Conservation (phyloP, 164 flowering plant species). For the Taxillus chinensis region DNA sequence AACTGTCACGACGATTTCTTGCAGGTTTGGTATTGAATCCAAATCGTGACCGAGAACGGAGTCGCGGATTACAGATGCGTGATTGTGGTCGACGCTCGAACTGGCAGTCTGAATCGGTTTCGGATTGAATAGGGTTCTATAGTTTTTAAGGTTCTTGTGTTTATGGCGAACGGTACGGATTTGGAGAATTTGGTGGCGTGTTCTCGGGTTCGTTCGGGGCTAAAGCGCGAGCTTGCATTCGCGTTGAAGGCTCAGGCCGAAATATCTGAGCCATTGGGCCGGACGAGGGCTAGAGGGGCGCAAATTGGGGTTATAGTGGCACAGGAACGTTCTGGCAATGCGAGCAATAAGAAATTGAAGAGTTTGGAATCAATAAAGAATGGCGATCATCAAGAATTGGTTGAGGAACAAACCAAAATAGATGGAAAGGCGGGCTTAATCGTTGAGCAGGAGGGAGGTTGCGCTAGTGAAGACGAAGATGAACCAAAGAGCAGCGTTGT, state of each 20-base stretch:
- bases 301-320: conserved; percentile 7
- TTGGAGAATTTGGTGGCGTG: conserved; percentile 27
- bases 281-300: conserved; percentile 32
- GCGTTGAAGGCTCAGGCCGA: conserved; percentile 43
- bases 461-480: conserved; percentile 1
- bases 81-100: neutral
- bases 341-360: conserved; percentile 19
- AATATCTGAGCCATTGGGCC: conserved; percentile 33
- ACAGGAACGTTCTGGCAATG: conserved; percentile 5
- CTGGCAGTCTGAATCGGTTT: conserved; percentile 1
- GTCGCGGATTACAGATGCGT: neutral
- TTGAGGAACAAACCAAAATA: neutral
- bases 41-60: neutral
- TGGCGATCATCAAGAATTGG: neutral
- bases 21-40: too few species aligned
- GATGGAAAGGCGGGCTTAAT: neutral
- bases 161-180: conserved; percentile 50
- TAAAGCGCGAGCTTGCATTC: conserved; percentile 56
- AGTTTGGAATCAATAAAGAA: conserved; percentile 1
- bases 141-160: conserved; percentile 5
- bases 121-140: neutral
- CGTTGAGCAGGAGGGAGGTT: neutral
- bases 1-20: too few species aligned
- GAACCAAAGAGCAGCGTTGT: conserved; percentile 1
- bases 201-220: conserved; percentile 36